Base-by-base conservation (phyloP, 495 filamentous ascomycete species). In the Hypoxylon intermedium region DNA sequence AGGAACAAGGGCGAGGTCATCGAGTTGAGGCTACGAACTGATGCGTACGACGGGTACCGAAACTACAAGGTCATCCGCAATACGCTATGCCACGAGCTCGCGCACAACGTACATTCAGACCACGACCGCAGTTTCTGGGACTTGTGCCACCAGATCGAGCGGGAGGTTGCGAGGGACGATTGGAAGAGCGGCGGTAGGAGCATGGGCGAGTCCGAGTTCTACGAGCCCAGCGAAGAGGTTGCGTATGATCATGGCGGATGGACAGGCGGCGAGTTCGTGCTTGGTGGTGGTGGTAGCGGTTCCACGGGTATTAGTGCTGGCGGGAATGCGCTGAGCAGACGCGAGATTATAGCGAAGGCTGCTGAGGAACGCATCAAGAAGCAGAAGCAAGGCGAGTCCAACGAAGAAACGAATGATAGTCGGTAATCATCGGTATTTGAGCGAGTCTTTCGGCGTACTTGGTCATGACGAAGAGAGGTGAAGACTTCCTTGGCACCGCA, bases 81-180 rank as follows among this genome's bases (percentile, higher is more conserved):
- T 65, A 97, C 94, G 65, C 79, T 98, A 23, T 97, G 93, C 68
- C 94, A 98, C 71, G 94, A 98, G 81, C 78, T 98, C 36, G 87
- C 93, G 70, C 94, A 98, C 73, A 96, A 93, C 67, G 92, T 95
- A 7, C 87, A 86, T 67, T 82, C 87, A 0, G 83, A 88, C 0
- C 94, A 98, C 73, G 92, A 97, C 73, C 75, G 85, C 11, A 72
- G 87, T 9, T 98, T 98, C 70, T 98, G 93, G 93, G 82, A 90
- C 51, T 69, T 98, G 75, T 92, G 87, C 52, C 82, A 84, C 59
- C 78, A 87, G 79, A 92, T 98, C 69, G 94, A 97, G 80, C 80
- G 75, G 56, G 93, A 97, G 82, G 93, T 97, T 21, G 89, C 88
- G 48, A 72, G 64, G 53, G 86, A 78, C 40, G 94, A 97, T 78